Percentiles rank a stretch among this genome's conserved stretches.
Conservation (phyloP, 257 asterid genomes). For the Salvia splendens region DNA sequence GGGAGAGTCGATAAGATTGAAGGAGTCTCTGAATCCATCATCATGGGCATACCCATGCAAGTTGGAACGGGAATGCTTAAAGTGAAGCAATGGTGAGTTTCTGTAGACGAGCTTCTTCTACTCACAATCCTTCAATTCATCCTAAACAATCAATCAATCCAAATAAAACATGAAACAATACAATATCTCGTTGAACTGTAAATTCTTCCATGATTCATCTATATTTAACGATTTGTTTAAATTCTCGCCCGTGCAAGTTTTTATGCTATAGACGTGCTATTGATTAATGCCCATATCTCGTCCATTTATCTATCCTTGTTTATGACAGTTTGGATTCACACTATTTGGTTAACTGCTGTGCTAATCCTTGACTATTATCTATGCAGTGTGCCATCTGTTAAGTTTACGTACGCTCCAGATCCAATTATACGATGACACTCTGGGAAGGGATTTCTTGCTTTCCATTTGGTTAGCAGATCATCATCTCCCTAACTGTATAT, state of each 20-base stretch:
- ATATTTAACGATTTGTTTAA: no score
- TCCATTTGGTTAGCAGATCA: background rate
- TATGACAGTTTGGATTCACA: slow-evolving; percentile 11
- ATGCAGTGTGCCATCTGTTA: slow-evolving; percentile 55
- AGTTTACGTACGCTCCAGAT: slow-evolving; percentile 46
- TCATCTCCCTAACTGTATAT: background rate
- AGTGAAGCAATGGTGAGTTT: slow-evolving; percentile 68
- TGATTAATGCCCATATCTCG: background rate
- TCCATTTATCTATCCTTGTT: background rate
- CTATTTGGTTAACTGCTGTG: background rate
- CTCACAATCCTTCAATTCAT: background rate
- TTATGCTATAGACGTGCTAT: background rate
- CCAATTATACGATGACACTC: slow-evolving; percentile 51
- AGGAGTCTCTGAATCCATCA: slow-evolving; percentile 92
- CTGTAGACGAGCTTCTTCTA: slow-evolving; percentile 4
- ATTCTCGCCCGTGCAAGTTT: background rate
- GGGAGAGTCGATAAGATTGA: slow-evolving; percentile 85
- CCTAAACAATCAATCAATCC: background rate
- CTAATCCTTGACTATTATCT: slow-evolving; percentile 7
- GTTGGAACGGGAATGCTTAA: slow-evolving; percentile 91
- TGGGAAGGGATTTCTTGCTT: background rate
- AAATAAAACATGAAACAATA: background rate
- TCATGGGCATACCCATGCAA: slow-evolving; percentile 89
- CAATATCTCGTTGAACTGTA: no score
- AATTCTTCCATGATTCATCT: no score